These are phyloP conservation scores for Proliferodiscus dingleyae DNA, from an alignment of 2,329 filamentous ascomycete species.

Conservation along the genomic window DNA sequence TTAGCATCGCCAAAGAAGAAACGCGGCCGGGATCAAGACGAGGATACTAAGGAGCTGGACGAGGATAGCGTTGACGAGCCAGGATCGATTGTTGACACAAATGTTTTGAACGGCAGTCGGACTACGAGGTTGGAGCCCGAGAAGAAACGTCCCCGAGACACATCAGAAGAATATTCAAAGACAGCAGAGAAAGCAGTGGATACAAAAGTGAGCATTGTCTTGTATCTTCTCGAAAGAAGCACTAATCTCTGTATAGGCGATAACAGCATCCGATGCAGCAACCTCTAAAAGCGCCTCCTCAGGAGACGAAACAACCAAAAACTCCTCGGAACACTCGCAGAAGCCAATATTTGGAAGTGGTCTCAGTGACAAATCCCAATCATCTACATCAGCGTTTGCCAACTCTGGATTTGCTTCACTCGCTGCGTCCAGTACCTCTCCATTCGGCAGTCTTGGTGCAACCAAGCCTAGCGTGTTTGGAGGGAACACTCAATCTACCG, in stretches of 20 bases:
- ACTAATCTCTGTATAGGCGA: conserved; percentile 14
- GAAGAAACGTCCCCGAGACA: conserved; percentile 59
- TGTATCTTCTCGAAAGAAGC: neutral
- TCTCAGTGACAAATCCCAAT: conserved; percentile 33
- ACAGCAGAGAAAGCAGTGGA: conserved; percentile 22
- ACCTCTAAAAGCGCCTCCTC: conserved; percentile 5
- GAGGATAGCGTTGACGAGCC: conserved; percentile 33
- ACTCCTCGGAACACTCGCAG: conserved; percentile 12
- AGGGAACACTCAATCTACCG: conserved; percentile 29
- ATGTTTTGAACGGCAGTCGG: conserved; percentile 31
- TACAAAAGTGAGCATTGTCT: conserved; percentile 17
- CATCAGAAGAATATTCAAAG: conserved; percentile 28
- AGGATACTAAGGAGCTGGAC: conserved; percentile 39
- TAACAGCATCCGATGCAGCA: conserved; percentile 4
- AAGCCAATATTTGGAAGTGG: conserved; percentile 18
- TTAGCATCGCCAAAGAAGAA: conserved; percentile 62
- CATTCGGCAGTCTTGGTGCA: conserved; percentile 54
- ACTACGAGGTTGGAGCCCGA: conserved; percentile 51
- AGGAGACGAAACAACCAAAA: conserved; percentile 8
- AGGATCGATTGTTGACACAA: conserved; percentile 38
- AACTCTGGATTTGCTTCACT: conserved; percentile 65
- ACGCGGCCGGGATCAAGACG: conserved; percentile 39
- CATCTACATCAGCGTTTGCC: conserved; percentile 60
- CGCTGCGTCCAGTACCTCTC: conserved; percentile 54
- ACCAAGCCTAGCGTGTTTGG: conserved; percentile 48